Percentiles rank a stretch among this genome's conserved stretches.
Evolutionary conservation across 2,329 filamentous ascomycete species (phyloP).

Genomic region (Diaporthe sp.): DNA sequence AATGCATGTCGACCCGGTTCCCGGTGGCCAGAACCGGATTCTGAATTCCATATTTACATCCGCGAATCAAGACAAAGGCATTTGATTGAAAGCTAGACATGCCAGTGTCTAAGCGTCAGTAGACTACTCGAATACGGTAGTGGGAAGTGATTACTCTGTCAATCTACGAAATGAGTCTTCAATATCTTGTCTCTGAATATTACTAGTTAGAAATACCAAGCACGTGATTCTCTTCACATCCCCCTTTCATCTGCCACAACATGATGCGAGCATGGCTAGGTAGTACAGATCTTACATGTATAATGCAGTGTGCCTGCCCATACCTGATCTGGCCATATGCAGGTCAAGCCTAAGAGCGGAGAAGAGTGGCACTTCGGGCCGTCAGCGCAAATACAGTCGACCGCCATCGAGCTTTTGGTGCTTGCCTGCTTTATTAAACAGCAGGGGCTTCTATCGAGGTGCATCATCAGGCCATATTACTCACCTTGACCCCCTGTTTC

Average conservation of each 20-base stretch:
- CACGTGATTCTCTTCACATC: background rate
- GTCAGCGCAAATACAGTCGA: background rate
- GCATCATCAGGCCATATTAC: background rate
- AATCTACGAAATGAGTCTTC: too few species aligned
- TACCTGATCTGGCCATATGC: background rate
- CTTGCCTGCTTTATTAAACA: background rate
- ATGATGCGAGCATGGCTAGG: background rate
- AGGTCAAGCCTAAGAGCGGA: background rate
- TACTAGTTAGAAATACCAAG: too few species aligned
- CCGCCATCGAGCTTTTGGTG: background rate
- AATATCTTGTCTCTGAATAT: too few species aligned
- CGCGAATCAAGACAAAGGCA: too few species aligned
- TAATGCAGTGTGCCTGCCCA: background rate
- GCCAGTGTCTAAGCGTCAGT: too few species aligned
- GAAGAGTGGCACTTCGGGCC: slow-evolving; percentile 11
- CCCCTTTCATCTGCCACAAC: too few species aligned
- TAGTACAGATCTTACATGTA: background rate
- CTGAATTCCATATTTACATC: too few species aligned
- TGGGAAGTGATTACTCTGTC: too few species aligned
- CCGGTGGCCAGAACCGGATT: too few species aligned
- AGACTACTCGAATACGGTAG: too few species aligned
- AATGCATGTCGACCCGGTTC: background rate
- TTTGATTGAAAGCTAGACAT: too few species aligned
- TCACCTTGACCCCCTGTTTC: background rate
- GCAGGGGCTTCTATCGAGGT: background rate